A percentile compares a stretch with the other conserved stretches of the same genome.
Conservation (phyloP, 805 yeast genomes). For the Clavispora asparagi region DNA sequence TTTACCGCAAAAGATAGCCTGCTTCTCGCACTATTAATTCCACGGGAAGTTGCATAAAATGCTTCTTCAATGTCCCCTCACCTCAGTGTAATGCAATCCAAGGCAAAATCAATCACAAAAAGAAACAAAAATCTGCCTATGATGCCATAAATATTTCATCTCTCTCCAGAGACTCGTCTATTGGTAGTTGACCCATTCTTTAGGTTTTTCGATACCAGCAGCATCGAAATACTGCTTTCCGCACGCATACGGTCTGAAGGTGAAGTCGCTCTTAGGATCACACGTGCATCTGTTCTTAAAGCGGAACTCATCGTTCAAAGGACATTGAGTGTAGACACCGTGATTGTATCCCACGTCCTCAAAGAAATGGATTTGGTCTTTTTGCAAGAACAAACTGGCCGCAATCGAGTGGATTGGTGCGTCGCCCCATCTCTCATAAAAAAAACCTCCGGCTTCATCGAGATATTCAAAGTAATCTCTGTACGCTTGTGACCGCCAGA, state of each 20-base stretch:
- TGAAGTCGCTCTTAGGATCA: slow-evolving; percentile 14
- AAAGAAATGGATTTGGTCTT: slow-evolving; percentile 60
- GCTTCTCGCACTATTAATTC: no score
- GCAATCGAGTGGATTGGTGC: slow-evolving; percentile 88
- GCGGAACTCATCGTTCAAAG: slow-evolving; percentile 29
- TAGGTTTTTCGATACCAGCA: slow-evolving; percentile 26
- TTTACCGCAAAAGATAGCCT: no score
- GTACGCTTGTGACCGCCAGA: slow-evolving; percentile 57
- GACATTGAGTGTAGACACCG: slow-evolving; percentile 62
- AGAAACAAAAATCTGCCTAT: no score
- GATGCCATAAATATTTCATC: no score
- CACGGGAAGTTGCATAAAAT: no score
- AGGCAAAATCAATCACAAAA: no score
- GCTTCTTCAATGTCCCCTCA: no score
- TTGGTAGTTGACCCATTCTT: slow-evolving; percentile 21
- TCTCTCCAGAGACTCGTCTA: neutral
- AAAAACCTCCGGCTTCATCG: slow-evolving; percentile 72
- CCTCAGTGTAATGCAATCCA: no score
- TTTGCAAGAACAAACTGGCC: slow-evolving; percentile 53
- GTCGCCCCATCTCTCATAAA: slow-evolving; percentile 90
- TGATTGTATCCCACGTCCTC: slow-evolving; percentile 74
- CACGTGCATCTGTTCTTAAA: slow-evolving; percentile 30
- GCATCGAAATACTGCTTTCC: slow-evolving; percentile 28
- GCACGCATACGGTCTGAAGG: slow-evolving; percentile 23
- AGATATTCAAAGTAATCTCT: slow-evolving; percentile 55